Conservation (phyloP, 2,329 filamentous ascomycete genomes). For the Fusarium devonianum region DNA sequence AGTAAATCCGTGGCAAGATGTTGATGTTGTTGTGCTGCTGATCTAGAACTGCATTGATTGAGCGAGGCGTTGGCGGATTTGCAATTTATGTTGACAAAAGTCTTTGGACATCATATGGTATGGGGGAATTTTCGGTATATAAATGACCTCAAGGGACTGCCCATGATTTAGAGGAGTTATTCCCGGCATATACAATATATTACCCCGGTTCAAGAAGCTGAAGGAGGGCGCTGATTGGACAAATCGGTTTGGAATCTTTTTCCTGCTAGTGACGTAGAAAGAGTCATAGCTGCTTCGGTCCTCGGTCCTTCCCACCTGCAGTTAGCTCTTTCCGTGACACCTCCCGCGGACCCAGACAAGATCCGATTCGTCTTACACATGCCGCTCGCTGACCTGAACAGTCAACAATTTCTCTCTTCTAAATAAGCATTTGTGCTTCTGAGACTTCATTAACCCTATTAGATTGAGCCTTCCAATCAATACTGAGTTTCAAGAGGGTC, state of each 20-base stretch:
- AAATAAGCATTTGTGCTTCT: no score
- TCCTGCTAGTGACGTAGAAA: neutral
- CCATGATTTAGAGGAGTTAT: constrained; percentile 14
- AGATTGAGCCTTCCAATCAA: no score
- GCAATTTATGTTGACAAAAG: constrained; percentile 19
- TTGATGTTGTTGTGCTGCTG: constrained; percentile 5
- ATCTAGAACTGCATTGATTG: constrained; percentile 11
- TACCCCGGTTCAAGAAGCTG: neutral
- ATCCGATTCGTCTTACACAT: constrained; percentile 4
- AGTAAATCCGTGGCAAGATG: constrained; percentile 37
- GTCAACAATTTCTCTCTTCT: neutral
- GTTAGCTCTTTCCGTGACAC: constrained; percentile 3
- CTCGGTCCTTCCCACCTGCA: no score
- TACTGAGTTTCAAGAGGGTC: no score
- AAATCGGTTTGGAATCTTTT: neutral
- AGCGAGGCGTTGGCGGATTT: constrained; percentile 37
- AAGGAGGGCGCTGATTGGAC: neutral
- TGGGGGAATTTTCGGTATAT: constrained; percentile 9
- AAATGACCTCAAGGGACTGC: constrained; percentile 3
- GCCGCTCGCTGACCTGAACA: neutral
- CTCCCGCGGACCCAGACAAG: neutral
- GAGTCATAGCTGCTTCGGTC: neutral
- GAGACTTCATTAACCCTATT: no score
- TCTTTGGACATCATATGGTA: no score
- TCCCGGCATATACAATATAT: neutral